Evolutionary conservation across 2,329 filamentous ascomycete genomes (phyloP).

Genomic region (Colletotrichum australisinense): DNA sequence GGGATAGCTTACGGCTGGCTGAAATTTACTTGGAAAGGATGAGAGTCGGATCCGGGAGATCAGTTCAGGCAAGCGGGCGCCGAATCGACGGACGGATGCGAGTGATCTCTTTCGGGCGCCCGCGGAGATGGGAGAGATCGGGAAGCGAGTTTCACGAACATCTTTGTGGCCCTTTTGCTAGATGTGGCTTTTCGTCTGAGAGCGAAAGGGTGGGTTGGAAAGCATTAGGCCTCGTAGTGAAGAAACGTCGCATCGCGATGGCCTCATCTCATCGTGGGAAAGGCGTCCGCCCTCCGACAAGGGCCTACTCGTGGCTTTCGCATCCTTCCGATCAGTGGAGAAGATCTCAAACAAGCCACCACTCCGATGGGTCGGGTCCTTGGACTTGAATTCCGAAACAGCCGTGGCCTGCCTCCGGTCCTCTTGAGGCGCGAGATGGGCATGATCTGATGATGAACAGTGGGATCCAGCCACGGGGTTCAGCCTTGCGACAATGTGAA

Average conservation of each 20-base stretch:
- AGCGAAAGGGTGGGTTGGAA: neutral
- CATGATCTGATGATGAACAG: neutral
- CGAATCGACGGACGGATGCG: neutral
- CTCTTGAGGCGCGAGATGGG: neutral
- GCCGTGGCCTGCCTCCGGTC: neutral
- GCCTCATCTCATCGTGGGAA: neutral
- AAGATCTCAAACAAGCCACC: constrained; percentile 18
- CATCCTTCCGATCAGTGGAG: neutral
- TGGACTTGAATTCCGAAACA: constrained; percentile 13
- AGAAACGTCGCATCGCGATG: neutral
- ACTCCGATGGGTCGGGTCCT: neutral
- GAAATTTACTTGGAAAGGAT: neutral
- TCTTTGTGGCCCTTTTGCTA: constrained; percentile 26
- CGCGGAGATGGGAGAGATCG: constrained; percentile 5
- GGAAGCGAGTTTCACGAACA: constrained; percentile 6
- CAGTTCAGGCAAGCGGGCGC: neutral
- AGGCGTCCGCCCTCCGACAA: neutral
- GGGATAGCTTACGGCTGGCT: neutral
- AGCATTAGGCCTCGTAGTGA: neutral
- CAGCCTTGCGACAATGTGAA: constrained; percentile 1
- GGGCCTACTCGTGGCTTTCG: neutral
- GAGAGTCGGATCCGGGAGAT: constrained; percentile 11
- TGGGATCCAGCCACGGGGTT: neutral
- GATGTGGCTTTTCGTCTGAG: constrained; percentile 1
- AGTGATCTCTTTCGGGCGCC: neutral